A percentile compares a stretch with the other conserved stretches of the same genome.
Conservation (phyloP, 306 rosid species). For the Dryas alaskensis region DNA sequence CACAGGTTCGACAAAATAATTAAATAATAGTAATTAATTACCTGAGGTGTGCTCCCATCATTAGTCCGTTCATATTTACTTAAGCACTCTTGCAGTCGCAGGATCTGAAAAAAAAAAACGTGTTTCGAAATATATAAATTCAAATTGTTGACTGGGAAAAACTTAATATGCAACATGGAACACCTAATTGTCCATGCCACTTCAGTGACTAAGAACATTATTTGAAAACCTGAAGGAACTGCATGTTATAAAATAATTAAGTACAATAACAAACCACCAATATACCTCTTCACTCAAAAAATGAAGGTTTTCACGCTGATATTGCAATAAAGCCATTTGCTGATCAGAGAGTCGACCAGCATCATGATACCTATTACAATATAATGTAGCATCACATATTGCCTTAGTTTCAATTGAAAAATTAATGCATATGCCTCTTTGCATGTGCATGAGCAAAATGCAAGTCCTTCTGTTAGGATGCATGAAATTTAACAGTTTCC, state of each 20-base stretch:
- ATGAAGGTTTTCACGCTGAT: slow-evolving; percentile 98
- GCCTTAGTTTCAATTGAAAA: slow-evolving; percentile 2
- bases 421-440: slow-evolving; percentile 6
- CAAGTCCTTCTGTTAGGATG: slow-evolving; percentile 3
- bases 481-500: neutral
- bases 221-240: neutral
- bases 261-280: slow-evolving; percentile 13
- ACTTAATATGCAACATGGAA: neutral
- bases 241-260: neutral
- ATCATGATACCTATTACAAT: slow-evolving; percentile 67
- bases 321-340: slow-evolving; percentile 99
- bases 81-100: slow-evolving; percentile 84
- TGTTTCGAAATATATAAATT: neutral
- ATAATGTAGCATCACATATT: neutral
- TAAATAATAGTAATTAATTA: slow-evolving; percentile 22
- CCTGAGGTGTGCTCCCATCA: slow-evolving; percentile 96
- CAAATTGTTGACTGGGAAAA: neutral
- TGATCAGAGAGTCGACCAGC: slow-evolving; percentile 93
- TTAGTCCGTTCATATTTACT: slow-evolving; percentile 81
- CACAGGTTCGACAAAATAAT: neutral
- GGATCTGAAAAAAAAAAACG: slow-evolving; percentile 57
- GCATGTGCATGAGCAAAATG: neutral
- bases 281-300: slow-evolving; percentile 96
- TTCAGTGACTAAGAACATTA: slow-evolving; percentile 3
- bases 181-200: neutral